These are phyloP conservation scores for Kodamaea plutei DNA, from an alignment of 1,139 yeast genomes.

Conservation along the genomic window DNA sequence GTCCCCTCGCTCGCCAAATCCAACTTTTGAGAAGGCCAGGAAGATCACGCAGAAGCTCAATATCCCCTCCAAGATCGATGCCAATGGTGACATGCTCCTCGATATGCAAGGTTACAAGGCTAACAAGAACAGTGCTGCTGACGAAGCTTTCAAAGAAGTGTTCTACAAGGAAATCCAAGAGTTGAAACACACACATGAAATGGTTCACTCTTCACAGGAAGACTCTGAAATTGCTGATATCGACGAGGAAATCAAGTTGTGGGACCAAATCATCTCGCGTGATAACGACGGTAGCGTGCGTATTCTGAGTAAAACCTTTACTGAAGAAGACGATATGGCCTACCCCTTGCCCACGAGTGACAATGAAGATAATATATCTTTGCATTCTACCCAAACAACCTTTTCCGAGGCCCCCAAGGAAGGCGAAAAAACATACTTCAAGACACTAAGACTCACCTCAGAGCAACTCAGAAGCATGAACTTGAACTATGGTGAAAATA, in stretches of 20 bases:
- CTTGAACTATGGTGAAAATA: slow-evolving; percentile 76
- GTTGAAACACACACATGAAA: slow-evolving; percentile 15
- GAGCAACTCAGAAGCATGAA: slow-evolving; percentile 78
- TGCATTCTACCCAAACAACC: slow-evolving; percentile 3
- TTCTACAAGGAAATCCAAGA: slow-evolving; percentile 52
- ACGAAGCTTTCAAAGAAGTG: slow-evolving; percentile 66
- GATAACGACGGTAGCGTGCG: slow-evolving; percentile 74
- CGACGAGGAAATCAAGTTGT: slow-evolving; percentile 25
- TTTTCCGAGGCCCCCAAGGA: slow-evolving; percentile 3
- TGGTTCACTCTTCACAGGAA: slow-evolving; percentile 8
- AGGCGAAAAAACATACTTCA: slow-evolving; percentile 52
- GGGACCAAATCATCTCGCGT: slow-evolving; percentile 39
- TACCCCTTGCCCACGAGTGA: slow-evolving; percentile 3
- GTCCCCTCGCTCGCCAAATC: slow-evolving; percentile 11
- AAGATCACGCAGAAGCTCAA: slow-evolving; percentile 69
- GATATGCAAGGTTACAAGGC: slow-evolving; percentile 98
- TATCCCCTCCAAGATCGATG: slow-evolving; percentile 84
- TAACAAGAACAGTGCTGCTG: slow-evolving; percentile 64
- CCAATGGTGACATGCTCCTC: slow-evolving; percentile 83
- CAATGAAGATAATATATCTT: slow-evolving; percentile 6
- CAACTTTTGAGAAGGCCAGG: slow-evolving; percentile 60
- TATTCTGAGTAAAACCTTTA: slow-evolving; percentile 26
- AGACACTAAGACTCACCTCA: slow-evolving; percentile 85
- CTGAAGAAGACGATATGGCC: slow-evolving; percentile 4
- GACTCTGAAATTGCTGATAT: slow-evolving; percentile 14